Evolutionary conservation across 805 yeast genomes (phyloP).

Genomic region (Kockiozyma suomiensis): DNA sequence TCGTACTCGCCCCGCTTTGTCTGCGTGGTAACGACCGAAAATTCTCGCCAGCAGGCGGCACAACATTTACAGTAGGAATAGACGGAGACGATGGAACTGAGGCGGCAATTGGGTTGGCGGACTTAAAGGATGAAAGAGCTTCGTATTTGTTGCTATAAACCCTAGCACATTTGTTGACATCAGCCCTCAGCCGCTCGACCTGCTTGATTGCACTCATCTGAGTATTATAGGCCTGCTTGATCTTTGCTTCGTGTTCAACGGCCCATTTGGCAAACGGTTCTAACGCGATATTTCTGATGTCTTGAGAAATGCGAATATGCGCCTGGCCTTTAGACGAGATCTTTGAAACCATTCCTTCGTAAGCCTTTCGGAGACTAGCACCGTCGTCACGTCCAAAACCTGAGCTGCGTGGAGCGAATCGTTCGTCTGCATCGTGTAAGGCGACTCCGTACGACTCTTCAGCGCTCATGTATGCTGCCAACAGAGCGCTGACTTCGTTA

Average conservation of each 20-base stretch:
- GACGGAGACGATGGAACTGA: neutral
- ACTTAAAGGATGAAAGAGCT: neutral
- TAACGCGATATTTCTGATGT: constrained; percentile 61
- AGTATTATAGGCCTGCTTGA: constrained; percentile 60
- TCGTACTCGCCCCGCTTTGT: neutral
- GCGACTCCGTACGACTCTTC: constrained; percentile 67
- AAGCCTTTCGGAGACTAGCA: constrained; percentile 64
- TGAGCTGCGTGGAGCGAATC: constrained; percentile 45
- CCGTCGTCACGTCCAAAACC: constrained; percentile 63
- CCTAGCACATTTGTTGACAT: constrained; percentile 40
- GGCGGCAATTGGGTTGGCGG: neutral
- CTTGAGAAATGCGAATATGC: constrained; percentile 64
- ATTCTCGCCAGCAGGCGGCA: neutral
- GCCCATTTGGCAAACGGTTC: constrained; percentile 78
- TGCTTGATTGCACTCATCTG: constrained; percentile 54
- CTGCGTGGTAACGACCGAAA: neutral
- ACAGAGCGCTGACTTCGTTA: constrained; percentile 65
- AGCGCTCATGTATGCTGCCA: constrained; percentile 69
- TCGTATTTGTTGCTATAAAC: neutral
- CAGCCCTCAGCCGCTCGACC: constrained; percentile 55
- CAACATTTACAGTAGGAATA: neutral
- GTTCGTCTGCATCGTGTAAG: constrained; percentile 48
- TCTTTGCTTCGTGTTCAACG: constrained; percentile 66
- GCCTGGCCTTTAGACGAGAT: constrained; percentile 57
- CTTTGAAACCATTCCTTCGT: constrained; percentile 56